These are phyloP conservation scores for Rauvolfia tetraphylla DNA, from an alignment of 257 asterid genomes.

Conservation along the genomic window DNA sequence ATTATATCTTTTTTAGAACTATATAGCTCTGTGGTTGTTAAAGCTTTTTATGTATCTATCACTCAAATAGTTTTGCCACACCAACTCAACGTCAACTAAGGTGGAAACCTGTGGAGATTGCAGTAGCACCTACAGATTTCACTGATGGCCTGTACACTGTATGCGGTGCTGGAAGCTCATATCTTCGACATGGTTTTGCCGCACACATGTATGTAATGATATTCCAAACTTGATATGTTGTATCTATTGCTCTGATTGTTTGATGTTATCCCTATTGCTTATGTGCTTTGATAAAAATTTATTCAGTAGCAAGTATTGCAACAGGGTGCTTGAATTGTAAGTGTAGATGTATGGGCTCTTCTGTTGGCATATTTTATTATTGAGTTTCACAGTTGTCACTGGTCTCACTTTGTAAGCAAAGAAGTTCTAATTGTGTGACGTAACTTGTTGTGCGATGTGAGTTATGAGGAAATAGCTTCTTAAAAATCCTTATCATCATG, in stretches of 20 bases:
- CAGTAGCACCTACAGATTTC: conserved; percentile 68
- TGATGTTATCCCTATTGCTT: background rate
- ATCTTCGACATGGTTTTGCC: conserved; percentile 91
- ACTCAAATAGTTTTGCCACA: conserved; percentile 71
- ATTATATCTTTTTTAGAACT: too few species aligned
- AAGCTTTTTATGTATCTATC: too few species aligned
- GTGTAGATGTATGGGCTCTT: background rate
- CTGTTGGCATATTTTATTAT: background rate
- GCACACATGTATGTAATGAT: conserved; percentile 85
- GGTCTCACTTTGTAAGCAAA: background rate
- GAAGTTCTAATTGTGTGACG: background rate
- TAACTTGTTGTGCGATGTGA: background rate
- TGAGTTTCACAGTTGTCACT: background rate
- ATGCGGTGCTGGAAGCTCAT: conserved; percentile 97
- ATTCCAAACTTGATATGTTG: conserved; percentile 8
- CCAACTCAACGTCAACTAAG: conserved; percentile 95
- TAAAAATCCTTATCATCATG: background rate
- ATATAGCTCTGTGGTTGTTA: too few species aligned
- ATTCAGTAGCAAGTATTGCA: background rate
- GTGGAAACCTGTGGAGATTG: conserved; percentile 80
- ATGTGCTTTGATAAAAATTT: background rate
- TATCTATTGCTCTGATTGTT: background rate
- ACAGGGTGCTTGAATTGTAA: background rate
- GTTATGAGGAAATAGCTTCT: background rate
- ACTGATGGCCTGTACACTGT: conserved; percentile 80